Evolutionary conservation across 768 basidiomycete genomes (phyloP).

Genomic region (Russula abietina): DNA sequence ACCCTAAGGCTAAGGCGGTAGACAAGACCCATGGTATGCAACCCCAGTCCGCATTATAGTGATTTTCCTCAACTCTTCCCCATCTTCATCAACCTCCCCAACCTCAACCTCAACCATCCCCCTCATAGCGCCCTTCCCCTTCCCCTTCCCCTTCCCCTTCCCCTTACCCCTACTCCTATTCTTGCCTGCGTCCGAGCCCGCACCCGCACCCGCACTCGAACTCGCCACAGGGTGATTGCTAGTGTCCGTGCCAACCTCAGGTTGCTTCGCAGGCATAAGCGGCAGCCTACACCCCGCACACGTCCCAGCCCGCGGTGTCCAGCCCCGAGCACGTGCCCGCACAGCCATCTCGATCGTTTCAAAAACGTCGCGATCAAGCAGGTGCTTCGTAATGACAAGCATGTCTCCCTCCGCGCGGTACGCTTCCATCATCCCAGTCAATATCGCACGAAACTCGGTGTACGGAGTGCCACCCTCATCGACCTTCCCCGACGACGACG

Average conservation of each 20-base stretch:
- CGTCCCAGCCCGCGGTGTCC: slow-evolving; percentile 45
- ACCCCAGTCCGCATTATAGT: slow-evolving; percentile 53
- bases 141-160: slow-evolving; percentile 21
- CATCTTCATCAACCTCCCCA: neutral
- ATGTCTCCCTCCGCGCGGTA: slow-evolving; percentile 91
- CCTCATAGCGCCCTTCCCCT: slow-evolving; percentile 18
- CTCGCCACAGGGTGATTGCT: neutral
- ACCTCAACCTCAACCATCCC: slow-evolving; percentile 11
- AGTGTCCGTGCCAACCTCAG: neutral
- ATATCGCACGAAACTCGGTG: slow-evolving; percentile 84
- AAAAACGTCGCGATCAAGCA: slow-evolving; percentile 80
- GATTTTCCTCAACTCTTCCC: slow-evolving; percentile 28
- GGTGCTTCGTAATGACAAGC: slow-evolving; percentile 73
- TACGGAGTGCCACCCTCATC: slow-evolving; percentile 53
- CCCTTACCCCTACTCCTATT: slow-evolving; percentile 14
- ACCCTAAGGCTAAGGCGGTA: slow-evolving; percentile 29
- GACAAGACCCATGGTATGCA: slow-evolving; percentile 50
- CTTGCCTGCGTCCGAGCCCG: neutral
- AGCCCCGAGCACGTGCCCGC: slow-evolving; percentile 54
- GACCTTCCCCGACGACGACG: neutral
- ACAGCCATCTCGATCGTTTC: slow-evolving; percentile 57
- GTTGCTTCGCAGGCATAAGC: slow-evolving; percentile 30
- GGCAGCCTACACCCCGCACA: slow-evolving; percentile 52
- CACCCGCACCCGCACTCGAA: neutral
- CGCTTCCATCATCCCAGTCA: slow-evolving; percentile 93